These are phyloP conservation scores for Begonia masoniana DNA, from an alignment of 306 rosid species.

Conservation along the genomic window DNA sequence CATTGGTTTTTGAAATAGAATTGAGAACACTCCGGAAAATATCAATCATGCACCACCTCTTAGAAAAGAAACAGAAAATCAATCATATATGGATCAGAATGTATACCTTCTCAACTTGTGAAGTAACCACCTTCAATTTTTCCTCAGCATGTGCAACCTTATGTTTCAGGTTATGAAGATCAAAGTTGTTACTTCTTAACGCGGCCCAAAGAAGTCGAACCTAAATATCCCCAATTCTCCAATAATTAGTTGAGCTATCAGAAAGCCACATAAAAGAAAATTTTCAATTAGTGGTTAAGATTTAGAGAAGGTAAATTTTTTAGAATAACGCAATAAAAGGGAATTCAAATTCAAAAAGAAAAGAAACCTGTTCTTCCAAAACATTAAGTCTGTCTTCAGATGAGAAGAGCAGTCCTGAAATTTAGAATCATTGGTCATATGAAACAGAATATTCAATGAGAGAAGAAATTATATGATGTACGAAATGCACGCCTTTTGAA, in stretches of 20 bases:
- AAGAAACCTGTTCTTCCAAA: slow-evolving; percentile 62
- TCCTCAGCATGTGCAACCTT: slow-evolving; percentile 50
- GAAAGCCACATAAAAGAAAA: slow-evolving; percentile 1
- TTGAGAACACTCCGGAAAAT: neutral
- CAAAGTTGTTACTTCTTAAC: slow-evolving; percentile 67
- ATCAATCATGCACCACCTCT: neutral
- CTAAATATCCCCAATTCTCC: slow-evolving; percentile 38
- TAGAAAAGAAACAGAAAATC: neutral
- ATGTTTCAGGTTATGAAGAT: slow-evolving; percentile 49
- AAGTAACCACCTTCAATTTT: slow-evolving; percentile 29
- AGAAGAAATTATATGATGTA: neutral
- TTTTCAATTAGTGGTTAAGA: neutral
- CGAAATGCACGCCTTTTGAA: too few species aligned
- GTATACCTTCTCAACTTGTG: slow-evolving; percentile 50
- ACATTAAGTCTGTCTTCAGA: slow-evolving; percentile 24
- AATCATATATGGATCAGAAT: neutral
- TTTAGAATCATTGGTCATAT: slow-evolving; percentile 1
- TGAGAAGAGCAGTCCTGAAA: slow-evolving; percentile 30
- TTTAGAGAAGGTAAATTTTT: too few species aligned
- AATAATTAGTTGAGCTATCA: slow-evolving; percentile 33
- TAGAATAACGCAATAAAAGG: neutral
- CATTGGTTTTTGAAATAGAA: neutral
- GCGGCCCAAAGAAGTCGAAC: slow-evolving; percentile 66
- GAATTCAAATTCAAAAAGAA: neutral
- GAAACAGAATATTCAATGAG: neutral